Conservation (phyloP, 1,284 basidiomycete species). For the Anthracocystis panici-leucophaei region DNA sequence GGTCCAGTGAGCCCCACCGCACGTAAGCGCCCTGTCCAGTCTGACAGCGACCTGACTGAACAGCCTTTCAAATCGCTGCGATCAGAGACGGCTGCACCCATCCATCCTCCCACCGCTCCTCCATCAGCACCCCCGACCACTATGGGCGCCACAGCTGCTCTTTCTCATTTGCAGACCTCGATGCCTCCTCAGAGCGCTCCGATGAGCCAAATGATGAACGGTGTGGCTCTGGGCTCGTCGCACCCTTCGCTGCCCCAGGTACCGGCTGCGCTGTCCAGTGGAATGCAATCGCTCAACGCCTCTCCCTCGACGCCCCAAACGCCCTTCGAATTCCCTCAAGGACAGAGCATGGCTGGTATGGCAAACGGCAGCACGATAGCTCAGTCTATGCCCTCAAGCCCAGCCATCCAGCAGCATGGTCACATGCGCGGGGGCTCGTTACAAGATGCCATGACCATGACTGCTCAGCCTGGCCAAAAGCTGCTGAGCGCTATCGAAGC, state of each 20-base stretch:
- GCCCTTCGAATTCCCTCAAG: constrained; percentile 49
- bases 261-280: constrained; percentile 25
- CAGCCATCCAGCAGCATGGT: constrained; percentile 34
- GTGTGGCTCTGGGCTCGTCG: constrained; percentile 3
- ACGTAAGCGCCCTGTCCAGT: constrained; percentile 50
- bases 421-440: constrained; percentile 42
- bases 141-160: constrained; percentile 8
- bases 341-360: constrained; percentile 14
- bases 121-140: constrained; percentile 39
- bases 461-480: constrained; percentile 28
- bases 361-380: constrained; percentile 13
- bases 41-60: constrained; percentile 39
- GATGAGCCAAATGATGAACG: constrained; percentile 15
- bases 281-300: constrained; percentile 39
- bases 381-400: constrained; percentile 49
- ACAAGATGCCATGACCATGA: constrained; percentile 52
- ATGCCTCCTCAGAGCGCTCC: constrained; percentile 32
- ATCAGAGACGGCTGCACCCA: constrained; percentile 39
- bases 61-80: constrained; percentile 47
- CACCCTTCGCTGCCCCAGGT: constrained; percentile 23
- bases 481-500: constrained; percentile 7
- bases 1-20: constrained; percentile 38
- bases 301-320: constrained; percentile 52
- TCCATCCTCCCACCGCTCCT: constrained; percentile 39
- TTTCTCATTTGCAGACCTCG: constrained; percentile 27